Evolutionary conservation across 345 rosid species (phyloP), one percentile per base, ranked within the genome.

Genomic region (Sisymbrium irio): DNA sequence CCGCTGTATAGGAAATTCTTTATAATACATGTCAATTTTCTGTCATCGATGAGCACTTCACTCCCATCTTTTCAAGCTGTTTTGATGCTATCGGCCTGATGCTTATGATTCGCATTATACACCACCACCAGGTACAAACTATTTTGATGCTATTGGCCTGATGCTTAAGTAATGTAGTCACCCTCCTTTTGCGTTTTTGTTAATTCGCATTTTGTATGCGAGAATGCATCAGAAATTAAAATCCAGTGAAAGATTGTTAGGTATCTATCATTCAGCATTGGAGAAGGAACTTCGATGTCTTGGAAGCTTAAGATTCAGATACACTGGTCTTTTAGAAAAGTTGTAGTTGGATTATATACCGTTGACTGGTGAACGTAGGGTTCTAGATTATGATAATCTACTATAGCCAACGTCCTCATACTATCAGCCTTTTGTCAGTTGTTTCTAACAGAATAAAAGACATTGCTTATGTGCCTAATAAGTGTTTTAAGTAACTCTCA

Each of bases 31-130:
- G 99, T 84, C 99, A 98, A 65, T 88, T 92, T 86, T 88, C 92
- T 68, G 99, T 92, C 71, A 85, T 95, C 36, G 98, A 92, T 59
- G 98, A 95, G 67, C 98, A 95, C 83, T 88, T 95, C 79, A 87
- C 78, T 83, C 80, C 90, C 35, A 81, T 92, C 66, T 88, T 95
- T 55, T 89, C 96, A 62, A 90, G 89, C 83, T 90, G 87, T 78
- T 95, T 86, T 80, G 98, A 95, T 82, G 99, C 99, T 62, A 95
- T 95, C 44, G 98, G 99, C 37, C 82, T 95, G 69, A 92, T 90
- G 98, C 92, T 95, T 68, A 92, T 95, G 99, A 95, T 95, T 80
- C 91, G 92, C 71, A 88, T 95, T 79, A 83, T 91, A 83, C 91
- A 90, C 85, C 94, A 87, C 51, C 97, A 95, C 76, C 99, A 90